phyloP scores from a whole-genome alignment of 2,329 filamentous ascomycete species.

The Trichoderma koningii region DNA sequence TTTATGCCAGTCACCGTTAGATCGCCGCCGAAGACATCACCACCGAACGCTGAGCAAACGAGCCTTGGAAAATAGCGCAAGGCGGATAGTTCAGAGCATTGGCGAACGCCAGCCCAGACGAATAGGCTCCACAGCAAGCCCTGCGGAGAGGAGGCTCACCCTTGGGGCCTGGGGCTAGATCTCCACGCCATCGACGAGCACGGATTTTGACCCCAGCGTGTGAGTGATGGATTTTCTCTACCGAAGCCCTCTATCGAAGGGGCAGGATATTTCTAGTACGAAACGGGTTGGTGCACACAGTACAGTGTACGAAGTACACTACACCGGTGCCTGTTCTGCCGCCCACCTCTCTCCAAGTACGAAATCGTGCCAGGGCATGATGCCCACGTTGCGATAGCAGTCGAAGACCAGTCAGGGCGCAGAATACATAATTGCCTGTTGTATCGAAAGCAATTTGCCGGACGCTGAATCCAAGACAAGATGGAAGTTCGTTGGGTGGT shows the following conservation, averaged over 20 bases:
- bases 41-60: not conserved
- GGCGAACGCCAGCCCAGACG: conserved; percentile 6
- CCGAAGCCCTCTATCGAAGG: not conserved
- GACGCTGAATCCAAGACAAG: not conserved
- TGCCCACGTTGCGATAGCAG: not conserved
- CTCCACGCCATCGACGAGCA: conserved; percentile 27
- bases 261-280: not conserved
- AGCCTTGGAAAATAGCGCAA: conserved; percentile 18
- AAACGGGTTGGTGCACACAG: not conserved
- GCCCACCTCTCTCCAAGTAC: no score
- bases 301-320: not conserved
- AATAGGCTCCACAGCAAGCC: conserved; percentile 23
- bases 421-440: not conserved
- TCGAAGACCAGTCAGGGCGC: not conserved
- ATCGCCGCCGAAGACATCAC: conserved; percentile 2
- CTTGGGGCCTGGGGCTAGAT: conserved; percentile 29
- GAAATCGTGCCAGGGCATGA: not conserved
- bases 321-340: not conserved
- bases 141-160: conserved; percentile 29
- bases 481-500: not conserved
- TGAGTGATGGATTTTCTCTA: conserved; percentile 28
- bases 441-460: not conserved
- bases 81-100: conserved; percentile 11
- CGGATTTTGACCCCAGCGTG: conserved; percentile 20
- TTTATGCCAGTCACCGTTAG: not conserved